Percentiles rank a stretch among this genome's conserved stretches.
Conservation (phyloP, 192 early-diverging fungal genomes). For the Mortierella alpina region DNA sequence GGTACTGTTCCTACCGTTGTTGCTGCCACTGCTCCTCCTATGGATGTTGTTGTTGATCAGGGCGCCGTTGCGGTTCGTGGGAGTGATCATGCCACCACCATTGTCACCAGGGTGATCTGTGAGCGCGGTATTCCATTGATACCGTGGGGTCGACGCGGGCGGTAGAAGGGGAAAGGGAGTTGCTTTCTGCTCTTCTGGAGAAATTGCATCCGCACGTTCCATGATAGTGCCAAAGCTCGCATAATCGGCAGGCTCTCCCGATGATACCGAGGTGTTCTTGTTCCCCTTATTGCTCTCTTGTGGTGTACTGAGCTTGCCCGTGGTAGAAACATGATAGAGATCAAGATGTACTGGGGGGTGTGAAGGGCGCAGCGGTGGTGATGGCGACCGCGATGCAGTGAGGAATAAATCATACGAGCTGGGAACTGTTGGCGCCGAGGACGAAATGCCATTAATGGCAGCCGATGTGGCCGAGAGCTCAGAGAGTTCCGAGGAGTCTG, state of each 20-base stretch:
- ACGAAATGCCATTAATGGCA: constrained; percentile 5
- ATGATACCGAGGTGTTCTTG: constrained; percentile 21
- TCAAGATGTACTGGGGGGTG: constrained; percentile 21
- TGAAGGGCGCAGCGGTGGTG: constrained; percentile 23
- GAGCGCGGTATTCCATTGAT: background rate
- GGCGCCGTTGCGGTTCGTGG: too few relatives aligned
- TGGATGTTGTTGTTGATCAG: background rate
- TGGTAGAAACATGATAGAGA: constrained; percentile 12
- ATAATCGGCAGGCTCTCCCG: constrained; percentile 26
- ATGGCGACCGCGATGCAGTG: constrained; percentile 3
- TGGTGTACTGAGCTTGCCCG: background rate
- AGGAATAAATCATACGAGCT: constrained; percentile 11
- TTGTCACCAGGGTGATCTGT: too few relatives aligned
- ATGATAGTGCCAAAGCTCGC: constrained; percentile 50
- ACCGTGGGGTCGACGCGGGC: background rate
- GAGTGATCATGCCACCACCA: too few relatives aligned
- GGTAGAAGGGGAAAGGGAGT: background rate
- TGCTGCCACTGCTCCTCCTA: background rate
- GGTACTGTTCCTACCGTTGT: background rate
- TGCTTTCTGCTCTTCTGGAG: background rate
- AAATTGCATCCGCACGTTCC: constrained; percentile 40
- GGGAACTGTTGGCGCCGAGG: constrained; percentile 12
- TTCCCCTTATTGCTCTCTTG: background rate
- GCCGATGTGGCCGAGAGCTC: constrained; percentile 24
- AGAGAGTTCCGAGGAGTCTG: constrained; percentile 42